Evolutionary conservation across 495 filamentous ascomycete species (phyloP).

Genomic region (Aspergillus panamensis): DNA sequence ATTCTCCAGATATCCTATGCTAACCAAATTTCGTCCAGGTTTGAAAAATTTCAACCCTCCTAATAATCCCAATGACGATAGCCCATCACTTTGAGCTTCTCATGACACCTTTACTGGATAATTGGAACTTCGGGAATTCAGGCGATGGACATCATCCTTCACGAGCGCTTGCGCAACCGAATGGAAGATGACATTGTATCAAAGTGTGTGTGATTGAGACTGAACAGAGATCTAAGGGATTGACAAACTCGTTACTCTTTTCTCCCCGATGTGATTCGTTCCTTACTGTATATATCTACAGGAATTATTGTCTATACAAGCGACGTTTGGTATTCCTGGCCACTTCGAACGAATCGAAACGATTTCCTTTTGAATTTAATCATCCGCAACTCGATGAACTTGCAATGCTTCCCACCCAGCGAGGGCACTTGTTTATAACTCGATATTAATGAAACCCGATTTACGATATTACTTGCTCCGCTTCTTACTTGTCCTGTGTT

Average conservation of each 20-base stretch:
- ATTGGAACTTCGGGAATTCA: constrained; percentile 11
- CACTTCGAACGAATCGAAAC: background rate
- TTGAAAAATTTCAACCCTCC: background rate
- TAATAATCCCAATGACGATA: constrained; percentile 39
- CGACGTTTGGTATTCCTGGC: too few relatives aligned
- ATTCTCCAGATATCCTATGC: background rate
- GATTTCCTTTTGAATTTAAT: background rate
- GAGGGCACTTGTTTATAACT: background rate
- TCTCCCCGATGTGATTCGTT: background rate
- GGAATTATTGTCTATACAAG: too few relatives aligned
- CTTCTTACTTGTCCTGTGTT: background rate
- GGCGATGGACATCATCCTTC: constrained; percentile 37
- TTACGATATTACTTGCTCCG: background rate
- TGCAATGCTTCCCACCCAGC: too few relatives aligned
- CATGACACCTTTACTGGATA: constrained; percentile 30
- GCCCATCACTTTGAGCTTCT: constrained; percentile 37
- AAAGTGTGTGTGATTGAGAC: constrained; percentile 41
- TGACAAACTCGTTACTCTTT: constrained; percentile 1
- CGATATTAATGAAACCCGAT: background rate
- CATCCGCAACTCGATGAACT: too few relatives aligned
- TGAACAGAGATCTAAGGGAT: constrained; percentile 51
- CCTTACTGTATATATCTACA: too few relatives aligned
- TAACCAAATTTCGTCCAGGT: background rate
- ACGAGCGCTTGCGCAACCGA: constrained; percentile 14
- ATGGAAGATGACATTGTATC: constrained; percentile 36